phyloP scores from a whole-genome alignment of 495 filamentous ascomycete species.

The Neurospora sp. region DNA sequence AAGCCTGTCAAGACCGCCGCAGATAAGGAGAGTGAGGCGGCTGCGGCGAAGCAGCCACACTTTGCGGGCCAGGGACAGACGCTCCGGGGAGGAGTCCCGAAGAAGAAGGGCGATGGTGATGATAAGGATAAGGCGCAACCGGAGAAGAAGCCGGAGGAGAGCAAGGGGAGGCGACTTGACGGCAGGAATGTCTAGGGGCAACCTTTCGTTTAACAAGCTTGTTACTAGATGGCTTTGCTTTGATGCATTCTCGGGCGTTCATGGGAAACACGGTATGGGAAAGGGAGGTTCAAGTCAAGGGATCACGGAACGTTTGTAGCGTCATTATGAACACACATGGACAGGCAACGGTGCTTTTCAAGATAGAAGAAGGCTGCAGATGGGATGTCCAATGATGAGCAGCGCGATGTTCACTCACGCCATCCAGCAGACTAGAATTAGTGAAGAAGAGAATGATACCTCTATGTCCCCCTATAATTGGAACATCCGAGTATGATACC shows the following conservation, averaged over 20 bases:
- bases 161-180: conserved; percentile 26
- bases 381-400: neutral
- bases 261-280: neutral
- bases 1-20: conserved; percentile 75
- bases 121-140: conserved; percentile 25
- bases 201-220: neutral
- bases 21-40: conserved; percentile 54
- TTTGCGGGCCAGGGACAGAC: conserved; percentile 88
- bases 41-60: conserved; percentile 53
- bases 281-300: neutral
- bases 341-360: neutral
- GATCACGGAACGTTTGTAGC: neutral
- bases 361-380: neutral
- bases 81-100: conserved; percentile 52
- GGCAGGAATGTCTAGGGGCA: conserved; percentile 18
- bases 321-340: neutral
- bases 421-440: neutral
- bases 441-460: neutral
- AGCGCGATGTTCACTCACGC: neutral
- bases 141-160: conserved; percentile 23
- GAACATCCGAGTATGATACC: neutral
- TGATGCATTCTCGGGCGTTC: neutral
- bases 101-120: conserved; percentile 37
- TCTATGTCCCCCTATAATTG: neutral
- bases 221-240: neutral